Conservation (phyloP, 2,329 filamentous ascomycete species). For the Xylaria sp. region DNA sequence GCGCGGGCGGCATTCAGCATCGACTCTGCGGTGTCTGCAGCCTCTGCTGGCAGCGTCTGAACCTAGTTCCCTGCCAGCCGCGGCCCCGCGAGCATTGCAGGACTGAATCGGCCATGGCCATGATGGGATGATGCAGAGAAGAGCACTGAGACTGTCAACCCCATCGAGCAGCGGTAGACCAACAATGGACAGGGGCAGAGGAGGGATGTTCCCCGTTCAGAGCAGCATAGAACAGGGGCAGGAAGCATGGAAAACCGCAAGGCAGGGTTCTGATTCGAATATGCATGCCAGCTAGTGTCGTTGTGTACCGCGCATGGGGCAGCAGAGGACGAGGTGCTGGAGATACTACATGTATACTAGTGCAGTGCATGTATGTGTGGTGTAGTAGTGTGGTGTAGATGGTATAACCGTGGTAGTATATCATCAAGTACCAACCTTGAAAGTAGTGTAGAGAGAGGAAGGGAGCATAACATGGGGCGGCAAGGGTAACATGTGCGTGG, state of each 20-base stretch:
- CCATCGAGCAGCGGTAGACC: conserved; percentile 24
- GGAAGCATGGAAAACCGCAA: conserved; percentile 18
- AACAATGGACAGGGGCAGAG: conserved; percentile 15
- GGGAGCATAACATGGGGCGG: conserved; percentile 13
- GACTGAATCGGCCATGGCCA: conserved; percentile 23
- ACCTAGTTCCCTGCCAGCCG: conserved; percentile 30
- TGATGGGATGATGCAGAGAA: conserved; percentile 26
- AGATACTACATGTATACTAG: background rate
- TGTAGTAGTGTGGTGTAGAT: background rate
- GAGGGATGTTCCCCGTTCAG: conserved; percentile 23
- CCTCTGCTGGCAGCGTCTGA: conserved; percentile 23
- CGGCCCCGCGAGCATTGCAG: conserved; percentile 24
- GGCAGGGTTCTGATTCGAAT: conserved; percentile 29
- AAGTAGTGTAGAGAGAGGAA: background rate
- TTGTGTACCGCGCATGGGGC: conserved; percentile 4
- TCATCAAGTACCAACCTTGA: no score
- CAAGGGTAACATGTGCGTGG: conserved; percentile 27
- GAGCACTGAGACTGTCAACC: conserved; percentile 12
- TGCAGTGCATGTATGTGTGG: background rate
- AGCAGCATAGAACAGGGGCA: conserved; percentile 28
- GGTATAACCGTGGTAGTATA: background rate
- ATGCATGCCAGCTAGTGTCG: conserved; percentile 26
- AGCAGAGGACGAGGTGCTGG: background rate
- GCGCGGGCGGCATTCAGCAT: conserved; percentile 25
- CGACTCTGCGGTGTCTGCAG: background rate